Evolutionary conservation across 1,284 basidiomycete species (phyloP), one percentile per base, ranked within the genome.

Genomic region (Ustilago nuda): DNA sequence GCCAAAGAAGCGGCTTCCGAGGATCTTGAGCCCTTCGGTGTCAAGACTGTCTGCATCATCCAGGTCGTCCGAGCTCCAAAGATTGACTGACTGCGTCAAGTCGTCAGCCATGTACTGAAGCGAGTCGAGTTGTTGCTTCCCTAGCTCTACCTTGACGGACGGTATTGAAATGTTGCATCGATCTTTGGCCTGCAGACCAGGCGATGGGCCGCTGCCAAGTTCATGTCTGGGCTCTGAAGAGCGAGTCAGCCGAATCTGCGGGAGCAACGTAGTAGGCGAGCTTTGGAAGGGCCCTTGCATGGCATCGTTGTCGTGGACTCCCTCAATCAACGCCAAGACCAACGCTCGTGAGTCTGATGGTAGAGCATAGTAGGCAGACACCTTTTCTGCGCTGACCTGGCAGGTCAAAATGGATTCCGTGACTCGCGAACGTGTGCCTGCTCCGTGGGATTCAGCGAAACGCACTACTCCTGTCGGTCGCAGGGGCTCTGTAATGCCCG

Each of bases 81-180:
- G 50, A 15, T 56, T 60, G 58, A 65, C 56, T 55, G 76, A 78
- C 23, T 78, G 72, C 0, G 78, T 68, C 27, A 80, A 19, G 35
- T 82, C 81, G 41, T 82, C 81, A 5, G 71, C 78, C 51, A 81
- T 64, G n/a, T 81, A 72, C 61, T 80, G 77, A 5, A 82, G 59
- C 17, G 75, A 69, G 51, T 81, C 81, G n/a, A 82, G 61, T 8
- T 73, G 57, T 15, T 50, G 19, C 55, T 82, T 82, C 46, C 54
- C 60, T 0, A 81, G 55, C 43, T 63, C 62, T 41, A 69, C 61
- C n/a, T 61, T 65, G 57, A 79, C 39, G 8, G 69, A 66, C 15
- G 76, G 78, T 3, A 76, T n/a, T 23, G 39, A 56, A 15, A 64
- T 30, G 60, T 45, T 50, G 51, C 75, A 78, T 33, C 63, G 72